Evolutionary conservation across 2,329 filamentous ascomycete species (phyloP).

Genomic region (Claviceps sp.): DNA sequence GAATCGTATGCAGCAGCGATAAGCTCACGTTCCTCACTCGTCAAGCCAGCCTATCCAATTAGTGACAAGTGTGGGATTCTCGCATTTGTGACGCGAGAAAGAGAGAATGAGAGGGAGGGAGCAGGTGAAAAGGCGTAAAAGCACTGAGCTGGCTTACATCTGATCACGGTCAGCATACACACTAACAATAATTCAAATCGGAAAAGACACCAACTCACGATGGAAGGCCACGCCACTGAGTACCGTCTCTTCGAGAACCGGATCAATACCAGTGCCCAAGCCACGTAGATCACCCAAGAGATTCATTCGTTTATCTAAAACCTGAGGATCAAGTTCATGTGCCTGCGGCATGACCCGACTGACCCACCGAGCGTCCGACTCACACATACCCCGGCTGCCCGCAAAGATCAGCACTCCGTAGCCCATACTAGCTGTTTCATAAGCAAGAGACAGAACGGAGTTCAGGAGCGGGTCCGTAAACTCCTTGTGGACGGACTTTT

Average conservation of each 20-base stretch:
- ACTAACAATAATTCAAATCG: not conserved
- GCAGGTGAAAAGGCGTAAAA: not conserved
- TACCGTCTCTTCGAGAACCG: constrained; percentile 49
- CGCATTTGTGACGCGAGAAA: not conserved
- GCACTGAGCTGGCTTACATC: constrained; percentile 20
- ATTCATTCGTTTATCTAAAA: constrained; percentile 47
- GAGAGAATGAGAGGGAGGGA: not conserved
- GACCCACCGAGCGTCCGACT: constrained; percentile 54
- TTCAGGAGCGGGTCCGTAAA: constrained; percentile 53
- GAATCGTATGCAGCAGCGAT: constrained; percentile 57
- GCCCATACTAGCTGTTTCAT: constrained; percentile 53
- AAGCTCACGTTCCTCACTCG: constrained; percentile 60
- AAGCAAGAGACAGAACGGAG: constrained; percentile 54
- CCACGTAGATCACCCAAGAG: constrained; percentile 53
- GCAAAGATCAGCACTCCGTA: constrained; percentile 65
- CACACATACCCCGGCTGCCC: constrained; percentile 52
- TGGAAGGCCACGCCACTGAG: constrained; percentile 61
- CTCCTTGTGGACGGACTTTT: constrained; percentile 44
- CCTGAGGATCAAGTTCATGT: constrained; percentile 28
- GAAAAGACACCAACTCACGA: constrained; percentile 30
- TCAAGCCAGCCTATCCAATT: constrained; percentile 45
- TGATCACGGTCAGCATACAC: constrained; percentile 9
- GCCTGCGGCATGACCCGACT: constrained; percentile 48
- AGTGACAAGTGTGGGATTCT: constrained; percentile 8
- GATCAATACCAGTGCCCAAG: constrained; percentile 52